Conservation (phyloP, 306 rosid genomes). For the Amphicarpaea edgeworthii region DNA sequence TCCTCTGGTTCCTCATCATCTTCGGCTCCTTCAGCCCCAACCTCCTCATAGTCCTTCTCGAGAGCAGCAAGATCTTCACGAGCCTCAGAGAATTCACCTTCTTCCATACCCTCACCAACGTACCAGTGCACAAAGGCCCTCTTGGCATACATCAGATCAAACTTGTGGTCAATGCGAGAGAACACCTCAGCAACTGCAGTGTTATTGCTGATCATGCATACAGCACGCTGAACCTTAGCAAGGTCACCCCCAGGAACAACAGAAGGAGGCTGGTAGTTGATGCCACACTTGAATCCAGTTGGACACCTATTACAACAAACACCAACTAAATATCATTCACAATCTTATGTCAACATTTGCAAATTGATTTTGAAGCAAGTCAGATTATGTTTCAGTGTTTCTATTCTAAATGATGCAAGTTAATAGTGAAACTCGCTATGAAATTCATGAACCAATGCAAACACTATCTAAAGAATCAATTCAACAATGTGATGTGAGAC, state of each 20-base stretch:
- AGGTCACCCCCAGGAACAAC: constrained; percentile 97
- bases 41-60: constrained; percentile 99
- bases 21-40: constrained; percentile 93
- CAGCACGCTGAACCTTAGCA: constrained; percentile 97
- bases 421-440: neutral
- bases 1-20: constrained; percentile 90
- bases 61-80: constrained; percentile 99
- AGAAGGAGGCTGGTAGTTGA: constrained; percentile 98
- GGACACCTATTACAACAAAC: constrained; percentile 76
- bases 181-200: constrained; percentile 99
- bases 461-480: no score
- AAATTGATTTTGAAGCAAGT: neutral
- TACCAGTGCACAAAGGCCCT: constrained; percentile 99
- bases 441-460: neutral
- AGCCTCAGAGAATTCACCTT: constrained; percentile 99
- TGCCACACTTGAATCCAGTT: constrained; percentile 97
- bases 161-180: constrained; percentile 96
- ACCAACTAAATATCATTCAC: neutral
- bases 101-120: constrained; percentile 99
- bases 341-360: neutral
- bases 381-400: neutral
- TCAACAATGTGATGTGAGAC: no score
- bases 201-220: constrained; percentile 99
- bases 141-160: constrained; percentile 98
- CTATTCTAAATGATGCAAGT: neutral